These are phyloP conservation scores for Alternaria rosae DNA, from an alignment of 2,329 filamentous ascomycete species.

Conservation along the genomic window DNA sequence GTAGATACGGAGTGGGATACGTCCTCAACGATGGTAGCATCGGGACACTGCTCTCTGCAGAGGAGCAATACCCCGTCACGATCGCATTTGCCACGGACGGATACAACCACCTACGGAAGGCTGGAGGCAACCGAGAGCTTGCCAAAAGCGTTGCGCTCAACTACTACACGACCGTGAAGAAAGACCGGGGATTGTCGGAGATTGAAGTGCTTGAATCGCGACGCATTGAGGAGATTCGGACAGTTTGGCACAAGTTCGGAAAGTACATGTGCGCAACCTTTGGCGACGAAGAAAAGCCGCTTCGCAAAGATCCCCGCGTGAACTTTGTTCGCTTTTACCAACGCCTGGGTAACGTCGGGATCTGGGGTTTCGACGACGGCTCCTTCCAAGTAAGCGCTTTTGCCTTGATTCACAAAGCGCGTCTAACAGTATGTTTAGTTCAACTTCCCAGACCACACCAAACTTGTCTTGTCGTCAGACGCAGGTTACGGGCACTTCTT, in stretches of 20 bases:
- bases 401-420: background rate
- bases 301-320: conserved; percentile 53
- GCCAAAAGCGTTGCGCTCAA: conserved; percentile 61
- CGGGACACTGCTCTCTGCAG: conserved; percentile 67
- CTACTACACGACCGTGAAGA: conserved; percentile 74
- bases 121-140: conserved; percentile 64
- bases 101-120: conserved; percentile 73
- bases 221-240: conserved; percentile 63
- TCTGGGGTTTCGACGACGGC: conserved; percentile 82
- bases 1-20: conserved; percentile 85
- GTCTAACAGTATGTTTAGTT: conserved; percentile 61
- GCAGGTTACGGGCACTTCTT: conserved; percentile 81
- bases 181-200: conserved; percentile 67
- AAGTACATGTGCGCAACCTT: conserved; percentile 68
- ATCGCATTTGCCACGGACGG: conserved; percentile 76
- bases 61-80: conserved; percentile 65
- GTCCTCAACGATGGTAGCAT: conserved; percentile 83
- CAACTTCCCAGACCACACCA: conserved; percentile 89
- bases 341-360: conserved; percentile 79
- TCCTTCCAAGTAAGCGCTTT: conserved; percentile 71
- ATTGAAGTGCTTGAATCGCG: conserved; percentile 69
- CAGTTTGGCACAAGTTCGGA: conserved; percentile 72
- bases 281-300: conserved; percentile 56
- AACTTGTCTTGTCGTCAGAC: conserved; percentile 77
- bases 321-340: conserved; percentile 81